Evolutionary conservation across 208 protist species (phyloP).

Genomic region (Trypanosoma platydactyli): DNA sequence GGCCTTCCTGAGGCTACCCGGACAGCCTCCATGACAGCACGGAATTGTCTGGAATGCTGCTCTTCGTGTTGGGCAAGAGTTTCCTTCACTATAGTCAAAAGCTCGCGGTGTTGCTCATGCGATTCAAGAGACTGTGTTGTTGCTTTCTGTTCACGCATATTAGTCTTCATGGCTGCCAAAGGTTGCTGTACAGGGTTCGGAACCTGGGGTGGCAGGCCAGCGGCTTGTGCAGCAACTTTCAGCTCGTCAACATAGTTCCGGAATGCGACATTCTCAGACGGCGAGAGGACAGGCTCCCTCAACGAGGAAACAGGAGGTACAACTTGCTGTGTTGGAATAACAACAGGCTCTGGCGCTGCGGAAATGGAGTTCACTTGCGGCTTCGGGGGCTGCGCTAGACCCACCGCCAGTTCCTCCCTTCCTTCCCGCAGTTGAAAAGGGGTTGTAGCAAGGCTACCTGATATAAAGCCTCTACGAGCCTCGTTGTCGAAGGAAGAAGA

Average conservation of each 20-base stretch:
- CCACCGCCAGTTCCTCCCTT: constrained; percentile 1
- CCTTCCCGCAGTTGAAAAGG: neutral
- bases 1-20: constrained; percentile 15
- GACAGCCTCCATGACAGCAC: constrained; percentile 39
- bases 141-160: neutral
- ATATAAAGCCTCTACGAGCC: neutral
- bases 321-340: neutral
- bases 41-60: constrained; percentile 51
- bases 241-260: constrained; percentile 67
- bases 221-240: constrained; percentile 9
- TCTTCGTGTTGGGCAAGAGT: constrained; percentile 43
- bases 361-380: constrained; percentile 29
- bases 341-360: neutral
- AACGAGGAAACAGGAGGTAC: constrained; percentile 7
- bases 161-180: neutral
- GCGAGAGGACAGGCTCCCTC: constrained; percentile 35
- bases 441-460: neutral
- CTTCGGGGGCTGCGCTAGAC: constrained; percentile 17
- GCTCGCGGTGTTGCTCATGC: constrained; percentile 45
- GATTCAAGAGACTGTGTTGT: constrained; percentile 15
- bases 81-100: constrained; percentile 47
- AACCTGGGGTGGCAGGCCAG: constrained; percentile 1
- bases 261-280: constrained; percentile 52
- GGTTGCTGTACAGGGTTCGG: neutral
- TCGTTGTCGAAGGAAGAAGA: constrained; percentile 1